phyloP scores from a whole-genome alignment of 768 basidiomycete genomes.

The Cystoderma amianthinum region DNA sequence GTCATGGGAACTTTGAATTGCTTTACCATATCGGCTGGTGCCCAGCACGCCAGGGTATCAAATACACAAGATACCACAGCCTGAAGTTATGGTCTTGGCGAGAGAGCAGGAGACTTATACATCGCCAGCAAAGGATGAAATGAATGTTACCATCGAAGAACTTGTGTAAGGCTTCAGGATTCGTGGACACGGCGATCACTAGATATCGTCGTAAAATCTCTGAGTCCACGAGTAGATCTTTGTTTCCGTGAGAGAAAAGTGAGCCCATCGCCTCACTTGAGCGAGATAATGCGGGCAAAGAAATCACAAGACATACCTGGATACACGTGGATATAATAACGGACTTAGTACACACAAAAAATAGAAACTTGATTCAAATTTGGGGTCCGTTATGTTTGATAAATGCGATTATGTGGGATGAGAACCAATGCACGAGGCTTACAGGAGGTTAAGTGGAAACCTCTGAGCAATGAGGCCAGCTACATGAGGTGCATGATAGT shows the following conservation, averaged over 20 bases:
- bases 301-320: background rate
- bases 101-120: background rate
- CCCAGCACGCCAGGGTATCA: too few species aligned
- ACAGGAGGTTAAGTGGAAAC: background rate
- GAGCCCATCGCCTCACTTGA: too few species aligned
- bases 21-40: background rate
- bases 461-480: background rate
- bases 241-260: background rate
- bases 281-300: too few species aligned
- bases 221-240: background rate
- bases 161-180: too few species aligned
- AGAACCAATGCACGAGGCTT: background rate
- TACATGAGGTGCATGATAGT: background rate
- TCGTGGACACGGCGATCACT: too few species aligned
- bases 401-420: background rate
- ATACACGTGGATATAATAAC: background rate
- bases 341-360: background rate
- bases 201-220: background rate
- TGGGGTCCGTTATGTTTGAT: background rate
- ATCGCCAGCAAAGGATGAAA: too few species aligned
- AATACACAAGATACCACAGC: too few species aligned
- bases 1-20: background rate
- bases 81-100: background rate
- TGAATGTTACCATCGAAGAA: background rate
- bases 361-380: background rate